These are phyloP conservation scores for Corynascus novoguineensis DNA, from an alignment of 495 filamentous ascomycete species.

Conservation along the genomic window DNA sequence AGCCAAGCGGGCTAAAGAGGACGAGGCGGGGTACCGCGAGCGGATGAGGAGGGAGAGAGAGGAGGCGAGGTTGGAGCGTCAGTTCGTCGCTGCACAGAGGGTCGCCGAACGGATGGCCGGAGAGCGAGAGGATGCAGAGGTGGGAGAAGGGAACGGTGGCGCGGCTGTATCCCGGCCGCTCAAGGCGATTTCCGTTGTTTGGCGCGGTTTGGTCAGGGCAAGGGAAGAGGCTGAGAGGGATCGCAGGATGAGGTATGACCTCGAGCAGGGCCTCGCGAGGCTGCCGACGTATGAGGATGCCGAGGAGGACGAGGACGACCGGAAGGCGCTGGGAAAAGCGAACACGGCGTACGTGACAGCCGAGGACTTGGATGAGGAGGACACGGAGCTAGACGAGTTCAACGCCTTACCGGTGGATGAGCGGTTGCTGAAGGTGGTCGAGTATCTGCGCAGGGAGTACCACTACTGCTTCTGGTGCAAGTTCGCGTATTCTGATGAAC, in stretches of 20 bases:
- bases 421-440: constrained; percentile 57
- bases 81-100: constrained; percentile 70
- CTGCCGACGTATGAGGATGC: constrained; percentile 48
- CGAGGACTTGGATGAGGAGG: constrained; percentile 76
- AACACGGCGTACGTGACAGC: constrained; percentile 42
- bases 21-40: constrained; percentile 73
- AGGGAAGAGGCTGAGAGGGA: constrained; percentile 67
- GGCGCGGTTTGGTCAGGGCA: constrained; percentile 64
- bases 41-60: constrained; percentile 67
- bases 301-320: constrained; percentile 49
- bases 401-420: constrained; percentile 60
- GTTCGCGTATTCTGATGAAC: constrained; percentile 59
- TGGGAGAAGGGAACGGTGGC: neutral
- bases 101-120: constrained; percentile 70
- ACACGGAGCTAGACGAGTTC: constrained; percentile 80
- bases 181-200: constrained; percentile 69
- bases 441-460: constrained; percentile 61
- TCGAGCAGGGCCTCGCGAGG: constrained; percentile 49
- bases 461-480: constrained; percentile 98
- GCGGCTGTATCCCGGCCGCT: constrained; percentile 37
- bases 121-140: constrained; percentile 25
- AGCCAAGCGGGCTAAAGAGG: constrained; percentile 58
- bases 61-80: constrained; percentile 58
- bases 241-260: constrained; percentile 58
- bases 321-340: constrained; percentile 41